These are phyloP conservation scores for Astraeus odoratus DNA, from an alignment of 768 basidiomycete species.

Conservation along the genomic window DNA sequence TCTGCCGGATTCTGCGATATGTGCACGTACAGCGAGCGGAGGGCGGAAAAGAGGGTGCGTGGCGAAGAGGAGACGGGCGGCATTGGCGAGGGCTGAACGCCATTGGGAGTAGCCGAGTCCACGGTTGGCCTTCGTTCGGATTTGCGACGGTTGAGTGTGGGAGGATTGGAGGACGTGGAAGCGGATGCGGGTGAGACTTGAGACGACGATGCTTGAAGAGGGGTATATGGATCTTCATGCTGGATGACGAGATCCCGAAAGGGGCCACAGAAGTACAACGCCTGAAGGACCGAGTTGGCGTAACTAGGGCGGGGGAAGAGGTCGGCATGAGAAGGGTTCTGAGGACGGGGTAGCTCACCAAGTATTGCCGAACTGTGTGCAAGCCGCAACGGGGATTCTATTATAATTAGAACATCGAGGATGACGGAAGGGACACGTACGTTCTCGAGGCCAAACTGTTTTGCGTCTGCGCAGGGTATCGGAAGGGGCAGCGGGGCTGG, in stretches of 20 bases:
- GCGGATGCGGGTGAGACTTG: constrained; percentile 15
- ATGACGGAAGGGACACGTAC: constrained; percentile 45
- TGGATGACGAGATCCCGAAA: constrained; percentile 89
- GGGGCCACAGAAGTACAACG: constrained; percentile 91
- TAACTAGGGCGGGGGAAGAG: constrained; percentile 49
- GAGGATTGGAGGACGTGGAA: constrained; percentile 20
- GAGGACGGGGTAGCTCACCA: constrained; percentile 47
- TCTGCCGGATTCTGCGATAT: constrained; percentile 74
- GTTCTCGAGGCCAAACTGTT: constrained; percentile 96
- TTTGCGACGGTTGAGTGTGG: constrained; percentile 40
- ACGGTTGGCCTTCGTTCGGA: constrained; percentile 45
- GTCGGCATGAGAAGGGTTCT: constrained; percentile 12
- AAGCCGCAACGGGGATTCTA: constrained; percentile 6
- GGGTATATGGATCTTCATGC: constrained; percentile 44
- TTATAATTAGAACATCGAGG: background rate
- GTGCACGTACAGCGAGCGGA: constrained; percentile 83
- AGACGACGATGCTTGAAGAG: constrained; percentile 26
- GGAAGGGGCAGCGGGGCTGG: constrained; percentile 26
- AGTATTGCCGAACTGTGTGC: constrained; percentile 89
- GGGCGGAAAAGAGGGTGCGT: constrained; percentile 81
- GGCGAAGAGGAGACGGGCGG: constrained; percentile 51
- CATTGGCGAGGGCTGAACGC: constrained; percentile 24
- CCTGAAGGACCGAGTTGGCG: constrained; percentile 97
- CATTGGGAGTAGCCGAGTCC: constrained; percentile 26
- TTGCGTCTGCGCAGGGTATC: constrained; percentile 58